Base-by-base conservation (phyloP, 164 flowering plant genomes). In the Annona cherimola region DNA sequence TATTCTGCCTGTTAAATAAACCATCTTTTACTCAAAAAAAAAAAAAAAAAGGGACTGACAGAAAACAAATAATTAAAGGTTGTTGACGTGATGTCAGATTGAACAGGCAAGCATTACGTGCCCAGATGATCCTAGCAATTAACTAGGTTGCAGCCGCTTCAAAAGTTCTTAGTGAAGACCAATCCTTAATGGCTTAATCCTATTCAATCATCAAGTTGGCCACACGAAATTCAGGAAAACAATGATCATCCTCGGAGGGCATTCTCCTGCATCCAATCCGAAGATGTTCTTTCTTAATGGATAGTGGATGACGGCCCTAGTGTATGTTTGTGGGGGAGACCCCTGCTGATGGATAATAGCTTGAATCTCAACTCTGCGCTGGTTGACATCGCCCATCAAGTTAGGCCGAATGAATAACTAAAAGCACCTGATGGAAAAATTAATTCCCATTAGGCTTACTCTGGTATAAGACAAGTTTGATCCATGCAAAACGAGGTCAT, bases 1-100 rank as follows among this genome's bases (percentile, higher is more conserved):
- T 93, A 89, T 72, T 93, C 98, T 45, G 84, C 97, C 99, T 96
- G 82, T 76, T 66, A 71, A 67, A 45, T 35, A 71, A 61, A 68
- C 41, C 62, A 60, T 70, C 18, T 59, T 59, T 26, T 41, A 11
- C 35, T 26, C 35, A 26, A 26, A 26, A 26, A 26, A 44, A 19
- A 44, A 54, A 59, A 62, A 72, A 16, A 67, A 45, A 62, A 63
- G 46, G 45, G 45, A 66, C 64, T 50, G 57, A 50, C 14, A 50
- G 57, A 16, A 50, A 50, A 50, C 14, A 16, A 26, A 11, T 8
- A 46, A 46, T 8, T 8, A 11, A 50, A 7, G 57, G 57, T 16
- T 9, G 14, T 50, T 50, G 14, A 11, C 14, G 57, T 9, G 14
- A 50, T 11, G 57, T 9, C 14, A 50, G 11, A 50, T 50, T 50